These are phyloP conservation scores for Dryas integrifolia DNA, from an alignment of 331 rosid species.

Conservation along the genomic window DNA sequence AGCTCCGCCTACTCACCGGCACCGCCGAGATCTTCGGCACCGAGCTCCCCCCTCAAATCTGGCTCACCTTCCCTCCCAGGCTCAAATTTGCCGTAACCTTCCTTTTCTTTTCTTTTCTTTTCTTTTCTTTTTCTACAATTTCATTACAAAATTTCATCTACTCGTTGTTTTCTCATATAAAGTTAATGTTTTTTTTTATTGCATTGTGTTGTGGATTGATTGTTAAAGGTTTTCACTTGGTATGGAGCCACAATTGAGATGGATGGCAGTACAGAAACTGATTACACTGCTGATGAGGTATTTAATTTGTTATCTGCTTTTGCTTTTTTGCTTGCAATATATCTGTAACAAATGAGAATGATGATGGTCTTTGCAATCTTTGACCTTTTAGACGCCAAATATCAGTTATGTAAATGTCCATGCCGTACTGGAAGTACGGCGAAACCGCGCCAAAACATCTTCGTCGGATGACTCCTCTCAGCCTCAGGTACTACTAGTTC, in stretches of 20 bases:
- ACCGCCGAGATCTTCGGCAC: slow-evolving; percentile 92
- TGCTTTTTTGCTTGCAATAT: too few relatives aligned
- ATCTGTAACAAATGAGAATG: background rate
- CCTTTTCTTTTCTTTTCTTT: background rate
- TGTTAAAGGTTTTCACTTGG: slow-evolving; percentile 75
- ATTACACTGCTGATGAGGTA: slow-evolving; percentile 93
- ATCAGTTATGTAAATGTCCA: slow-evolving; percentile 88
- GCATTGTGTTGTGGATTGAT: background rate
- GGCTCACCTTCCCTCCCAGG: slow-evolving; percentile 81
- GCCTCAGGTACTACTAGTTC: slow-evolving; percentile 29
- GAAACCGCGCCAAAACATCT: slow-evolving; percentile 73
- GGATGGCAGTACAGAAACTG: slow-evolving; percentile 88
- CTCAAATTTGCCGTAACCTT: slow-evolving; percentile 72
- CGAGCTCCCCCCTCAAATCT: slow-evolving; percentile 88
- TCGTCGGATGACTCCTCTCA: slow-evolving; percentile 56
- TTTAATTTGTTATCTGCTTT: background rate
- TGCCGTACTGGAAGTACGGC: slow-evolving; percentile 75
- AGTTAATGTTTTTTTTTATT: background rate
- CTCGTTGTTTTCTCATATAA: too few relatives aligned
- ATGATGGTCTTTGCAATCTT: slow-evolving; percentile 7
- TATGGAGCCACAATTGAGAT: slow-evolving; percentile 90
- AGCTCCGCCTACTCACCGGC: slow-evolving; percentile 74
- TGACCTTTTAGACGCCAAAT: slow-evolving; percentile 76
- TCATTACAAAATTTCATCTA: background rate
- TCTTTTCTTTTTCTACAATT: background rate